phyloP scores from a whole-genome alignment of 108 stramenopile species.

The Skeletonema menzelii region DNA sequence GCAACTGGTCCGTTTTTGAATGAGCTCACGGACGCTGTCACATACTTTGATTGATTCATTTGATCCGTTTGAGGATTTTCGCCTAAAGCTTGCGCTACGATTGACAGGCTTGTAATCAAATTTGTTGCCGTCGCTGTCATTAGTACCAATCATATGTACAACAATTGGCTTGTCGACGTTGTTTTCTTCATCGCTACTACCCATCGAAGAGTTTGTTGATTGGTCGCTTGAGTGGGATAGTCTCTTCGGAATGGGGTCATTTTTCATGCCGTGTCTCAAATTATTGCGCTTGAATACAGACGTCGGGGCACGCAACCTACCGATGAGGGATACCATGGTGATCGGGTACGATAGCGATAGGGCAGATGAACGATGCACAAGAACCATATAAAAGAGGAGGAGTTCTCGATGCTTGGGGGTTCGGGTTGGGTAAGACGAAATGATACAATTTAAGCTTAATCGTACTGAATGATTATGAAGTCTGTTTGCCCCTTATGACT shows the following conservation, averaged over 20 bases:
- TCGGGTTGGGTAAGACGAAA: no score
- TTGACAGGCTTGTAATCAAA: background rate
- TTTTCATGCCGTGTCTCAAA: background rate
- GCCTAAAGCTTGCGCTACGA: background rate
- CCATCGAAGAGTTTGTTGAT: background rate
- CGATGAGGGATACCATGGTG: background rate
- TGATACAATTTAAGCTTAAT: no score
- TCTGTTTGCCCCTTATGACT: no score
- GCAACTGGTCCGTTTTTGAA: background rate
- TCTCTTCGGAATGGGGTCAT: background rate
- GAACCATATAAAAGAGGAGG: no score
- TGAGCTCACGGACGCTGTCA: background rate
- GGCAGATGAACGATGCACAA: no score
- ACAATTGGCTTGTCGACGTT: background rate
- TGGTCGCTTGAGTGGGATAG: background rate
- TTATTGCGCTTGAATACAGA: background rate
- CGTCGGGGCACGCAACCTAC: background rate
- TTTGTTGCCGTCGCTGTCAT: background rate
- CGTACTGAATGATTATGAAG: no score
- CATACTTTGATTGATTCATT: background rate
- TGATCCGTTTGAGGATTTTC: background rate
- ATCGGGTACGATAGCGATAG: no score
- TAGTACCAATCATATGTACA: background rate
- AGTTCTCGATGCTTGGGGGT: no score
- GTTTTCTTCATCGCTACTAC: background rate